These are phyloP conservation scores for Boletellus ananiceps DNA, from an alignment of 768 basidiomycete species.

Conservation along the genomic window DNA sequence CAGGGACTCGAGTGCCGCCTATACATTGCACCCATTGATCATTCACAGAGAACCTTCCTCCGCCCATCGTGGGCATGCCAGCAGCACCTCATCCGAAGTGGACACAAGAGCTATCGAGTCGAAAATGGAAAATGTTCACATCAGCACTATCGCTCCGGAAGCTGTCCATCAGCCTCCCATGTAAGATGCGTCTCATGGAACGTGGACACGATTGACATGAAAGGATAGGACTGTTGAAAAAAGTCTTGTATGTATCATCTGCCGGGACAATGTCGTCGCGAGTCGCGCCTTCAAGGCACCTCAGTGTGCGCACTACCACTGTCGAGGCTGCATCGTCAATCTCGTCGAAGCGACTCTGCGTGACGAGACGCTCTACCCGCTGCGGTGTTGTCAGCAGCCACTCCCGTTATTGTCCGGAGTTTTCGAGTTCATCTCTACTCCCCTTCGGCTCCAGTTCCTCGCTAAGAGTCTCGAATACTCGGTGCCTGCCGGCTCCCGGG, in stretches of 20 bases:
- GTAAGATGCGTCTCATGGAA: constrained; percentile 1
- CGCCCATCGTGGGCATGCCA: not conserved
- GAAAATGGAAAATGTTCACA: not conserved
- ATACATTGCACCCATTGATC: constrained; percentile 1
- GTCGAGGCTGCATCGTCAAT: constrained; percentile 38
- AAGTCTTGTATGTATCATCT: constrained; percentile 35
- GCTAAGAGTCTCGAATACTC: constrained; percentile 45
- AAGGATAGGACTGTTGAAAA: not conserved
- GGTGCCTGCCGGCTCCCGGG: constrained; percentile 36
- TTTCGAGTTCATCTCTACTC: constrained; percentile 26
- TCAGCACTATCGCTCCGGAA: not conserved
- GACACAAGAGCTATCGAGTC: not conserved
- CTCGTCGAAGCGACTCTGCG: constrained; percentile 39
- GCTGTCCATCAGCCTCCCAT: not conserved
- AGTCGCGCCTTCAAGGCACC: constrained; percentile 33
- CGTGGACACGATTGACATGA: not conserved
- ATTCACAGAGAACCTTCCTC: constrained; percentile 1
- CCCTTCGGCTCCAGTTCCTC: constrained; percentile 32
- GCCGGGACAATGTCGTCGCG: constrained; percentile 32
- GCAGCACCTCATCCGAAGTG: not conserved
- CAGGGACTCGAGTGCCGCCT: not conserved
- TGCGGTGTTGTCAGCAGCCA: constrained; percentile 44
- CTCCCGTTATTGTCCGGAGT: constrained; percentile 29
- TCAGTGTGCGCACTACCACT: constrained; percentile 44
- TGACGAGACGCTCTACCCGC: constrained; percentile 51